phyloP scores from a whole-genome alignment of 2,329 filamentous ascomycete genomes.

The Nannizzia gypsea region DNA sequence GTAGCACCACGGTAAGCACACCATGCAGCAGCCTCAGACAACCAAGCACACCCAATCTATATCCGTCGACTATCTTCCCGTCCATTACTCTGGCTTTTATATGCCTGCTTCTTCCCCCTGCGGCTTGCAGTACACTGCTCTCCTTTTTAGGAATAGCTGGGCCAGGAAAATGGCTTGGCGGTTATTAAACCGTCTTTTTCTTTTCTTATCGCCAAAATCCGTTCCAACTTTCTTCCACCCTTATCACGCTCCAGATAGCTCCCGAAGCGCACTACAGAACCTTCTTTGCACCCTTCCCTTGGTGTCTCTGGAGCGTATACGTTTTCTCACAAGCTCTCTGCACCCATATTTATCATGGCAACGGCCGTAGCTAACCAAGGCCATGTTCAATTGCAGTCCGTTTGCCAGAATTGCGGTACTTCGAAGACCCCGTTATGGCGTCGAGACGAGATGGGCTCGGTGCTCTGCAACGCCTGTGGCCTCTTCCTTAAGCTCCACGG shows the following conservation, averaged over 20 bases:
- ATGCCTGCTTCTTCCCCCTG: background rate
- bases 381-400: constrained; percentile 64
- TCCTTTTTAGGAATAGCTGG: constrained; percentile 17
- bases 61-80: background rate
- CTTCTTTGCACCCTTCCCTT: constrained; percentile 13
- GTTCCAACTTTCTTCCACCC: constrained; percentile 32
- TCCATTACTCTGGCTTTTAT: constrained; percentile 6
- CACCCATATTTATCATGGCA: constrained; percentile 28
- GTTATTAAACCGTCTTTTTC: constrained; percentile 22
- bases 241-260: constrained; percentile 7
- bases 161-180: constrained; percentile 25
- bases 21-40: constrained; percentile 13
- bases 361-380: constrained; percentile 39
- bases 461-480: constrained; percentile 96
- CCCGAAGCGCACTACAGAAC: constrained; percentile 9
- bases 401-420: constrained; percentile 91
- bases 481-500: constrained; percentile 96
- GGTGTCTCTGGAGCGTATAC: constrained; percentile 6
- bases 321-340: background rate
- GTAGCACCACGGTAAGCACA: constrained; percentile 35
- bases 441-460: constrained; percentile 86
- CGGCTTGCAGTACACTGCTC: background rate
- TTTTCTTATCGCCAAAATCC: constrained; percentile 38
- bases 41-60: constrained; percentile 6
- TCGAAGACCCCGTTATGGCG: constrained; percentile 96